Base-by-base conservation (phyloP, 768 basidiomycete genomes). In the Porphyrellus cyaneotinctus region DNA sequence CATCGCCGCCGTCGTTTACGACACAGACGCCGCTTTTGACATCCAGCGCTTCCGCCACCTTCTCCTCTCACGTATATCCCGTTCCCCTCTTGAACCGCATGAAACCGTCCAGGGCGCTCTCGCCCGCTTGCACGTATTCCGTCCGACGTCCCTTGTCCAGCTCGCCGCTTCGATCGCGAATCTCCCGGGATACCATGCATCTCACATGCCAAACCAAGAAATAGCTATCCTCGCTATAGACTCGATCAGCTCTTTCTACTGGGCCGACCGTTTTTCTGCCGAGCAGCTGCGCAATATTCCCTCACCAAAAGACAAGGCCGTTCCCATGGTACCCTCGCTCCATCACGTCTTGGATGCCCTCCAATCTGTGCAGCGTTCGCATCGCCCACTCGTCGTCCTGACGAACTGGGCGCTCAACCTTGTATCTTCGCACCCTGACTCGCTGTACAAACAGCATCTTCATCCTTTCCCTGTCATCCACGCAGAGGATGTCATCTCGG, bases 231-330 rank as follows among this genome's bases (percentile, higher is more conserved):
- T 94, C 33, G 81, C 80, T 11, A 72, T 93, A 42, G 91, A 94
- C 68, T 90, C 89, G 14, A 67, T 90, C 52, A 85, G 84, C 64
- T 66, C 87, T 0, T 89, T 85, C 62, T 81, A 88, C 68, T 93
- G 91, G 91, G 56, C 76, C 3, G 90, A 93, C 64, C 81, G 85
- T 37, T 84, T 83, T 63, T 72, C 74, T 35, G 69, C 71, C 28
- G 88, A 91, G 66, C 81, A 82, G 58, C 55, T 74, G 47, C 77
- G 71, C 33, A 56, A 60, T 17, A 51, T 57, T 35, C 49, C 52
- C 32, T 47, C 58, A 32, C 43, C 52, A 22, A 56, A 17, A n/a
- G 38, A 24, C 33, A 53, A 41, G 18, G 28, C 35, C 49, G 53
- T 53, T 51, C 47, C 51, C 54, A 36, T 43, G 18, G 30, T 49